A percentile compares a stretch with the other conserved stretches of the same genome.
These are phyloP conservation scores for Casaregolazyma suthepensis DNA, from an alignment of 1,139 yeast species.

Conservation along the genomic window DNA sequence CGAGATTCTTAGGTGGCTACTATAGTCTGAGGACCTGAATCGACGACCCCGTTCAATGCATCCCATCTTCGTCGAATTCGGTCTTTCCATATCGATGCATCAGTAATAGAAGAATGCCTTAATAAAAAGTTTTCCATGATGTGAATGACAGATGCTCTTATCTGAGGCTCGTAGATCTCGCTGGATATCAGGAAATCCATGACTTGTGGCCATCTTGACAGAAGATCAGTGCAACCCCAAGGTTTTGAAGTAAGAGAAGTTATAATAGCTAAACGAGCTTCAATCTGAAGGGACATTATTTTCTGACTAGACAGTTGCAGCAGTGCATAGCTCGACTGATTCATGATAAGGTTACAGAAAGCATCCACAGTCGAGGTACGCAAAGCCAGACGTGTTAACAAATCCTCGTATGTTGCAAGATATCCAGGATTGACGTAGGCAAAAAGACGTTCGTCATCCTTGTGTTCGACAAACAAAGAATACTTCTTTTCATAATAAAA, in stretches of 20 bases:
- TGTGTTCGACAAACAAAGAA: background rate
- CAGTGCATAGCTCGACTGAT: slow-evolving; percentile 14
- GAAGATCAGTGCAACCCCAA: slow-evolving; percentile 21
- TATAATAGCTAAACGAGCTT: slow-evolving; percentile 21
- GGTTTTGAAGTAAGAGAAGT: slow-evolving; percentile 16
- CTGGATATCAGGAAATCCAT: slow-evolving; percentile 21
- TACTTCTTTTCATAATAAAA: slow-evolving; percentile 17
- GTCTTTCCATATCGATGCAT: slow-evolving; percentile 17
- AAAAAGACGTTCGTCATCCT: slow-evolving; percentile 1
- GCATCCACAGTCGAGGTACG: slow-evolving; percentile 2
- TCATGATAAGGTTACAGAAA: slow-evolving; percentile 10
- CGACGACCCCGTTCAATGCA: slow-evolving; percentile 1
- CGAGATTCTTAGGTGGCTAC: background rate
- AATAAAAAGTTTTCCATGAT: slow-evolving; percentile 20
- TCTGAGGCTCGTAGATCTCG: slow-evolving; percentile 20
- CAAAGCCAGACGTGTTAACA: slow-evolving; percentile 2
- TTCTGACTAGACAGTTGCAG: slow-evolving; percentile 14
- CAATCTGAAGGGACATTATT: slow-evolving; percentile 18
- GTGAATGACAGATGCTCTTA: slow-evolving; percentile 19
- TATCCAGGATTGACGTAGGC: slow-evolving; percentile 9
- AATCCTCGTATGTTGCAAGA: slow-evolving; percentile 8
- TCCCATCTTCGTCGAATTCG: slow-evolving; percentile 5
- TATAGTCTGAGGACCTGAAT: slow-evolving; percentile 1
- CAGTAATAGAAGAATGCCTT: slow-evolving; percentile 19
- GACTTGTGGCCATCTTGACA: slow-evolving; percentile 23